Evolutionary conservation across 202 grass and related monocot species (phyloP), one percentile per base, ranked within the genome.

Genomic region (Zoysia matrella): DNA sequence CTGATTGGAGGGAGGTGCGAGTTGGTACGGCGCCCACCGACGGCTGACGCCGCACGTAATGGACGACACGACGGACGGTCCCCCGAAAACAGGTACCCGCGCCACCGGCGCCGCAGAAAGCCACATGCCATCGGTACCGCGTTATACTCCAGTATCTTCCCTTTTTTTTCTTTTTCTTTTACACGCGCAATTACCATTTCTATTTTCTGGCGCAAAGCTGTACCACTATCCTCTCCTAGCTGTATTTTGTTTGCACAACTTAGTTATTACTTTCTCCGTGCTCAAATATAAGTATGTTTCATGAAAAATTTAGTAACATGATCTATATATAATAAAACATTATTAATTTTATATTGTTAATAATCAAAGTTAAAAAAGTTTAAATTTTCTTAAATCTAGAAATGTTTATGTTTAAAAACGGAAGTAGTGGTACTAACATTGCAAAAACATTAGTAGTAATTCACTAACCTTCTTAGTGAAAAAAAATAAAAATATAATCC

Each of bases 1-100:
- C 4, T 11, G 48, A n/a, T 49, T 52, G 22, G 15, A 1, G 7
- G 6, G 1, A 4, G 22, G 36, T 65, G 47, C 81, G 68, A 88
- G 64, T 56, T 55, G 81, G 86, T 53, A 81, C 87, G 47, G 42
- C 58, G 87, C 67, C 73, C 83, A 86, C 78, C 83, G 73, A 78
- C 78, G 66, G 60, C 18, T 82, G 78, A 89, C 83, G 70, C 40
- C 42, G 73, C 72, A 14, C n/a, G 77, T 73, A 69, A 47, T 69
- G 84, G 70, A 52, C 52, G 77, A 68, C 84, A 80, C 70, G 77
- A 43, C 52, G 55, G 60, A 49, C 65, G 16, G 42, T 0, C 40
- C 73, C 64, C 75, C 40, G 2, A 42, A 22, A 69, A 64, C 81
- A 84, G 63, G 64, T 54, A 77, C 72, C 69, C 44, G 53, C 76